Evolutionary conservation across 768 basidiomycete species (phyloP), one percentile per base, ranked within the genome.

Genomic region (Amanita brunnescens): DNA sequence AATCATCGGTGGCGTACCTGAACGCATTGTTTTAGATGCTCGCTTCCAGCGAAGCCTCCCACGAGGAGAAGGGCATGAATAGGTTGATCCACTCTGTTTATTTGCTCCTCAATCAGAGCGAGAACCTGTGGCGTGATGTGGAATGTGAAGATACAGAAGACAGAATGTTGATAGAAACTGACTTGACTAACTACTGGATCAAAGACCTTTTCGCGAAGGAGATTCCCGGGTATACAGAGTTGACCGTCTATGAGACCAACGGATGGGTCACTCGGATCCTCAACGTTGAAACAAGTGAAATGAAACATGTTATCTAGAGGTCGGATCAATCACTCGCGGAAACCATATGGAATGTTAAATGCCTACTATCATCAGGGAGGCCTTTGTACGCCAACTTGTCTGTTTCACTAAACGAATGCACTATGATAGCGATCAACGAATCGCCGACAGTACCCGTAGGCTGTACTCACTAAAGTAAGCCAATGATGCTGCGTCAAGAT

Each of bases 211-310:
- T 78, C 71, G 26, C 91, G 81, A 47, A 94, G 72, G 18, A 91
- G 67, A 56, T 77, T 82, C 14, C 91, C 91, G 2, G 88, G 87
- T 56, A 93, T 87, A 10, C 80, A 80, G 2, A 94, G 74, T 64
- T 94, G 85, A 1, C 91, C 91, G 58, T 92, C 85, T 54, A 86
- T 70, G 48, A 92, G 69, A 1, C 91, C 91, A 20, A 91, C 87
- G 21, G 76, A 72, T 1, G 85, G 77, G 64, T 93, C 91, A 59
- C 90, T 77, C 6, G 84, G 81, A 61, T 91, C 88, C 57, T 88
- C 83, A 13, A 84, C 81, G 56, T 92, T 92, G 74, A 93, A 93
- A 65, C 88, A 91, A 29, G 83, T 91, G 65, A 92, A 93, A 62
- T 88, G 81, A 69, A 92, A 92, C 72, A 83, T 84, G 51, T 79